Base-by-base conservation (phyloP, 495 filamentous ascomycete species). In the Annulohypoxylon bovei region DNA sequence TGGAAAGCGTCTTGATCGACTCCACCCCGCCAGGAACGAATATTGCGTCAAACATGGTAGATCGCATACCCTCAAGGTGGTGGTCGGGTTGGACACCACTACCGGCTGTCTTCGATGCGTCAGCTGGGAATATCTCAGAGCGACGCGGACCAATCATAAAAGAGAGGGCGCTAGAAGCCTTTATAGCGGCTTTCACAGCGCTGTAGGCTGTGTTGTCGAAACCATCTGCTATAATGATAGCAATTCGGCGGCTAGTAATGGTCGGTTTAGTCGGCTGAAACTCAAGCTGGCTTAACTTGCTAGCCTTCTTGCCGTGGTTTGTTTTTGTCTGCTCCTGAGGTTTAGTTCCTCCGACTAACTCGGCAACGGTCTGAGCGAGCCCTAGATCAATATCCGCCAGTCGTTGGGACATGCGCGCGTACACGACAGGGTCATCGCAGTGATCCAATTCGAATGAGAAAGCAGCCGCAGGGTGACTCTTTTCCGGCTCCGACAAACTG, bases 401-500 rank as follows among this genome's bases (percentile, higher is more conserved):
- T 22, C 93, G 89, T 52, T 90, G 80, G 3, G 84, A 83, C 81
- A 95, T 88, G 71, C 90, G 86, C 57, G 88, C 83, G 74, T 94
- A 96, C 20, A 97, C 93, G 23, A 91, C 72, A 0, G 90, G 89
- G 50, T 97, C 93, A 47, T 96, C 93, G 77, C 94, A 97, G 79
- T 97, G 93, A 72, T 93, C 91, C 6, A 97, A 87, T 79, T 97
- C 94, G 76, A 97, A 97, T 4, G 84, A 81, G 44, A 97, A 85
- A 0, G 94, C 92, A 46, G 84, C 85, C 23, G 84, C 80, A 3
- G 95, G 74, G 78, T 97, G 93, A 11, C 77, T 66, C 76, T 93
- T 90, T 77, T 97, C 94, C 37, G 86, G 80, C 1, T 81, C 72
- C 0, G 88, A 89, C 42, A 95, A 79, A 18, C 91, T 94, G 82